These are phyloP conservation scores for Turnera subulata DNA, from an alignment of 345 rosid genomes.

Conservation along the genomic window DNA sequence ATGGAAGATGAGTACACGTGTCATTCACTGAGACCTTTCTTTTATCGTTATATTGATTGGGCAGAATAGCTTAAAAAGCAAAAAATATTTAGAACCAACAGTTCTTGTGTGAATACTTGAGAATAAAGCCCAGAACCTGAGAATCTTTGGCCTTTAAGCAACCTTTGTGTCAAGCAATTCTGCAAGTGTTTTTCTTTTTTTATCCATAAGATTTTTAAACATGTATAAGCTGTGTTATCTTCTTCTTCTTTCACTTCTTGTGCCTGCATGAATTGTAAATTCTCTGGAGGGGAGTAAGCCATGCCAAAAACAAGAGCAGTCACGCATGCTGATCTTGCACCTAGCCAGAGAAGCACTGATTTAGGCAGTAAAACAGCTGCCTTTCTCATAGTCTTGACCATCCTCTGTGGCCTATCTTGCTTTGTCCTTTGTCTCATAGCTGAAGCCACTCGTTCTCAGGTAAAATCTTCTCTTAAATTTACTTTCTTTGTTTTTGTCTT, in stretches of 20 bases:
- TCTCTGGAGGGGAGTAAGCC: constrained; percentile 1
- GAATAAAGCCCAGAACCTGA: constrained; percentile 29
- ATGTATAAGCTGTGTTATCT: not conserved
- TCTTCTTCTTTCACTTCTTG: constrained; percentile 1
- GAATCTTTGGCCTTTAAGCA: constrained; percentile 86
- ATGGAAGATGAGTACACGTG: not conserved
- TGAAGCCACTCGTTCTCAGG: constrained; percentile 90
- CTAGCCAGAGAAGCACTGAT: constrained; percentile 43
- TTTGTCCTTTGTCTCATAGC: constrained; percentile 79
- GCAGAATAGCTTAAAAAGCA: not conserved
- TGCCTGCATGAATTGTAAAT: constrained; percentile 16
- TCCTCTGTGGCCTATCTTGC: constrained; percentile 66
- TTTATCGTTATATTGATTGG: not conserved
- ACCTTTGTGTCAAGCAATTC: constrained; percentile 91
- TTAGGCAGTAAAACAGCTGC: constrained; percentile 70
- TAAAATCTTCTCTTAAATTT: constrained; percentile 7
- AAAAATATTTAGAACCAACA: not conserved
- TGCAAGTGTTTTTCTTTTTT: constrained; percentile 24
- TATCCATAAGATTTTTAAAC: not conserved
- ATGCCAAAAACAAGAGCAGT: constrained; percentile 55
- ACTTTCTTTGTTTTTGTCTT: not conserved
- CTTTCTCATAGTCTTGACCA: constrained; percentile 44
- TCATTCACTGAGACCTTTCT: not conserved
- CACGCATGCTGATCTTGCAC: constrained; percentile 84
- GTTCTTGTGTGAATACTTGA: constrained; percentile 25